A percentile compares a stretch with the other conserved stretches of the same genome.
Conservation (phyloP, 257 asterid genomes). For the Primulina tabacum region DNA sequence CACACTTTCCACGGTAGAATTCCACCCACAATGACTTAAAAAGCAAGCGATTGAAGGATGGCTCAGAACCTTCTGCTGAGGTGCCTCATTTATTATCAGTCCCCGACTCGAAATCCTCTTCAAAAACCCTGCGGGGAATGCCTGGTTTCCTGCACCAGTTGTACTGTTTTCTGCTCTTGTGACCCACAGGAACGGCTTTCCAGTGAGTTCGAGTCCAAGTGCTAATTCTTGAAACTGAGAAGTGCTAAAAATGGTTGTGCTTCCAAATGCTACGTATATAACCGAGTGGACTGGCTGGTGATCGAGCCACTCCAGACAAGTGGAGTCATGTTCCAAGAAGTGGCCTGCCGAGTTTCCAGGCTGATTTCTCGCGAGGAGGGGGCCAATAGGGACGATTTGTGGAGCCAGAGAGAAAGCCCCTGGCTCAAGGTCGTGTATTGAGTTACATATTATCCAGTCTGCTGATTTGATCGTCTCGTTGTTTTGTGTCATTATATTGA, state of each 20-base stretch:
- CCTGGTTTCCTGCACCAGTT: background rate
- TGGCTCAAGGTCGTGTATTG: constrained; percentile 33
- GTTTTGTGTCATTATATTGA: constrained; percentile 26
- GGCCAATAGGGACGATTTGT: constrained; percentile 34
- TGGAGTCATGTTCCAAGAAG: constrained; percentile 25
- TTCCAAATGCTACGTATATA: constrained; percentile 41
- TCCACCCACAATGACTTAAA: constrained; percentile 77
- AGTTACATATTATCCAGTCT: constrained; percentile 38
- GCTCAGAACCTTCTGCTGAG: constrained; percentile 49
- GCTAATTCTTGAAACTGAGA: constrained; percentile 37
- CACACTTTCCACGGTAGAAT: constrained; percentile 52
- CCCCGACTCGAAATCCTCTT: constrained; percentile 34
- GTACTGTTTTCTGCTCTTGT: constrained; percentile 32
- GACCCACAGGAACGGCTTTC: constrained; percentile 55
- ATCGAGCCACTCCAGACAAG: constrained; percentile 40
- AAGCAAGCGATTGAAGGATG: constrained; percentile 61
- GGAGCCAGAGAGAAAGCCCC: constrained; percentile 35
- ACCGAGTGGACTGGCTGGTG: constrained; percentile 34
- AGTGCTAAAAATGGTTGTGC: constrained; percentile 10
- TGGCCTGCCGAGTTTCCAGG: constrained; percentile 26
- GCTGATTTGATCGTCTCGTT: constrained; percentile 12
- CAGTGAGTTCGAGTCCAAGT: constrained; percentile 39
- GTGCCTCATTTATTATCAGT: constrained; percentile 41
- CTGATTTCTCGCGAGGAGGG: constrained; percentile 24
- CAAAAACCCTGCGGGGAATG: constrained; percentile 26